Conservation (phyloP, 371 early-diverging fungal species). For the Lichtheimia hyalospora region DNA sequence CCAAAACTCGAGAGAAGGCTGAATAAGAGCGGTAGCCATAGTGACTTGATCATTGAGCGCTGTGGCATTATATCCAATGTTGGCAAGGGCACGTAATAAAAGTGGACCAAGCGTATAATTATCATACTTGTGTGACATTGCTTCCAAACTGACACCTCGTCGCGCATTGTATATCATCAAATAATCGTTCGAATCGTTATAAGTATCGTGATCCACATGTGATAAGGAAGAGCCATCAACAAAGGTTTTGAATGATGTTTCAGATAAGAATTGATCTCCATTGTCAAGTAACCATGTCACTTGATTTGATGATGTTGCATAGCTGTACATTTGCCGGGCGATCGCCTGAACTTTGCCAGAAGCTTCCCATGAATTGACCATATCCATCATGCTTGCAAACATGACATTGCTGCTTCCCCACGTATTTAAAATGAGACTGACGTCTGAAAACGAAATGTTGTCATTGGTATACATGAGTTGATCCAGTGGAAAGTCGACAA, state of each 20-base stretch:
- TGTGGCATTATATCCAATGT: constrained; percentile 41
- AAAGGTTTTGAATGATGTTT: constrained; percentile 40
- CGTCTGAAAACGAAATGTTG: constrained; percentile 12
- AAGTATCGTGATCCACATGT: constrained; percentile 34
- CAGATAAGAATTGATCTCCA: constrained; percentile 16
- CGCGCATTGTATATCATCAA: constrained; percentile 41
- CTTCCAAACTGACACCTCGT: constrained; percentile 16
- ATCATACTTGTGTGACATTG: constrained; percentile 6
- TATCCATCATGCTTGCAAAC: constrained; percentile 27
- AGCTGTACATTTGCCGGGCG: constrained; percentile 20
- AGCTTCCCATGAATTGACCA: constrained; percentile 36
- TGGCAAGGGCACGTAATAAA: constrained; percentile 27
- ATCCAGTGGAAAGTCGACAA: constrained; percentile 48
- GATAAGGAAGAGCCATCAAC: constrained; percentile 36
- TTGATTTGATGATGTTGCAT: constrained; percentile 10
- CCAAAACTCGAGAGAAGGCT: constrained; percentile 31
- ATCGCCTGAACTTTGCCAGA: constrained; percentile 4
- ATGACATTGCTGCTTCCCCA: constrained; percentile 29
- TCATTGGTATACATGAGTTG: constrained; percentile 18
- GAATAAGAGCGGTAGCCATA: constrained; percentile 1
- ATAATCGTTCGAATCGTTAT: constrained; percentile 29
- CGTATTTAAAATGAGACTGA: constrained; percentile 20
- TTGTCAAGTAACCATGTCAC: constrained; percentile 6
- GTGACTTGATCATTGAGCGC: constrained; percentile 5
- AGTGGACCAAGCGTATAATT: constrained; percentile 49